phyloP scores from a whole-genome alignment of 2,329 filamentous ascomycete species.

The Reticulascus tulasneorum region DNA sequence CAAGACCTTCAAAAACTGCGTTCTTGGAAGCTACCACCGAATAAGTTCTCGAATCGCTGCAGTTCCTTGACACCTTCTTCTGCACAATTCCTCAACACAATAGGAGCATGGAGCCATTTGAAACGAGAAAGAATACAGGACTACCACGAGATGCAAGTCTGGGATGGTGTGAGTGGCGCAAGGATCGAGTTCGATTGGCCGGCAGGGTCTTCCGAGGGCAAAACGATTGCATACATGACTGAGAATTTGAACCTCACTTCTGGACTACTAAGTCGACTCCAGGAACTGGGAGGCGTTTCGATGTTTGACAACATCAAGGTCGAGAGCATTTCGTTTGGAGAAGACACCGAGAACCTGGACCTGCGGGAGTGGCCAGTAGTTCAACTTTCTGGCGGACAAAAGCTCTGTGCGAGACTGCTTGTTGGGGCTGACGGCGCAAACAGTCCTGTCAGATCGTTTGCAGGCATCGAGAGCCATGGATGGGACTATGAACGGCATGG shows the following conservation, averaged over 20 bases:
- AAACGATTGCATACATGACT: conserved; percentile 89
- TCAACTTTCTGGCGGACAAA: conserved; percentile 62
- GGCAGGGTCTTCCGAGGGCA: conserved; percentile 42
- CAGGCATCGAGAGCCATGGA: conserved; percentile 77
- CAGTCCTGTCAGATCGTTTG: conserved; percentile 86
- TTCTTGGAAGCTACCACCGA: conserved; percentile 61
- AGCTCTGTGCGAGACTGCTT: conserved; percentile 75
- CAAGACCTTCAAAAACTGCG: conserved; percentile 73
- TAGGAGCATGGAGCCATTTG: conserved; percentile 82
- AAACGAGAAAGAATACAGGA: conserved; percentile 70
- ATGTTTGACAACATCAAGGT: conserved; percentile 76
- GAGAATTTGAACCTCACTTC: conserved; percentile 89
- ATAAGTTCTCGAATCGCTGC: conserved; percentile 86
- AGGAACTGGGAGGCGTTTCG: conserved; percentile 64
- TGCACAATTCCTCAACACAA: conserved; percentile 73
- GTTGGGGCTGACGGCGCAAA: conserved; percentile 94
- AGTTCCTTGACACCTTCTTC: conserved; percentile 90
- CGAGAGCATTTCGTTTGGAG: conserved; percentile 72
- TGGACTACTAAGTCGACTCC: conserved; percentile 68
- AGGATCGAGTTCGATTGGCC: conserved; percentile 85
- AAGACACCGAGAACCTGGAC: conserved; percentile 65
- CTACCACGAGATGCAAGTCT: conserved; percentile 96
- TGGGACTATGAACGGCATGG: conserved; percentile 94
- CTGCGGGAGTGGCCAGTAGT: conserved; percentile 86
- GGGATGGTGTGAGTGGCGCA: conserved; percentile 88